These are phyloP conservation scores for Diplocarpon rosae DNA, from an alignment of 2,329 filamentous ascomycete genomes.

Conservation along the genomic window DNA sequence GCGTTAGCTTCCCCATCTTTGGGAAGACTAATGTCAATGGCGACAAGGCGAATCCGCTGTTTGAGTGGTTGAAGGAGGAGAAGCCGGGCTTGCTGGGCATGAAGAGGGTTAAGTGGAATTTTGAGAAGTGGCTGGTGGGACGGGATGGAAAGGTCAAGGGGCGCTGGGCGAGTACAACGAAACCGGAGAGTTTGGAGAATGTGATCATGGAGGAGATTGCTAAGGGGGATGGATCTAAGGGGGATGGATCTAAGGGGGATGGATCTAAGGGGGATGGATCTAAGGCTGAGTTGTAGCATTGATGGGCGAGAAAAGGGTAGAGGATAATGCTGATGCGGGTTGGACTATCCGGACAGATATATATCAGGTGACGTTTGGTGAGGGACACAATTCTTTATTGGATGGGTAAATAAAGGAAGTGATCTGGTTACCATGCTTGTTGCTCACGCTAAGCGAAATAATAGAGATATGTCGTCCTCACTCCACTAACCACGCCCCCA, in stretches of 20 bases:
- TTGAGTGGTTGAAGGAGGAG: slow-evolving; percentile 60
- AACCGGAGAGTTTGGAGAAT: slow-evolving; percentile 70
- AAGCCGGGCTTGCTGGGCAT: slow-evolving; percentile 78
- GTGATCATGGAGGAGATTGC: slow-evolving; percentile 57
- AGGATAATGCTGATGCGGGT: too few species aligned
- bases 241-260: background rate
- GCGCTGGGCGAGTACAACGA: slow-evolving; percentile 79
- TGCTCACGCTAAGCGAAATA: too few species aligned
- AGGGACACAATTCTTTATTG: too few species aligned
- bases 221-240: slow-evolving; percentile 9
- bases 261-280: background rate
- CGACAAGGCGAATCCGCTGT: slow-evolving; percentile 66
- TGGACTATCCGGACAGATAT: too few species aligned
- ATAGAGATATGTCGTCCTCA: background rate
- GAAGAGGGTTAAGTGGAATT: slow-evolving; percentile 97
- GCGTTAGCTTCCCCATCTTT: slow-evolving; percentile 32
- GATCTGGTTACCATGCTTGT: too few species aligned
- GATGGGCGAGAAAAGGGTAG: too few species aligned
- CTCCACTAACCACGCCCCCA: background rate
- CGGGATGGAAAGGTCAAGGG: slow-evolving; percentile 76
- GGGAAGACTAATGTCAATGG: slow-evolving; percentile 94
- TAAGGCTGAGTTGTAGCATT: slow-evolving; percentile 9
- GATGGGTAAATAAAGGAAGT: too few species aligned
- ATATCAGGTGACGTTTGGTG: too few species aligned
- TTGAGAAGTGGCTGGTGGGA: slow-evolving; percentile 93